Evolutionary conservation across 192 early-diverging fungal species (phyloP), one percentile per base, ranked within the genome.

Genomic region (Mortierella claussenii): DNA sequence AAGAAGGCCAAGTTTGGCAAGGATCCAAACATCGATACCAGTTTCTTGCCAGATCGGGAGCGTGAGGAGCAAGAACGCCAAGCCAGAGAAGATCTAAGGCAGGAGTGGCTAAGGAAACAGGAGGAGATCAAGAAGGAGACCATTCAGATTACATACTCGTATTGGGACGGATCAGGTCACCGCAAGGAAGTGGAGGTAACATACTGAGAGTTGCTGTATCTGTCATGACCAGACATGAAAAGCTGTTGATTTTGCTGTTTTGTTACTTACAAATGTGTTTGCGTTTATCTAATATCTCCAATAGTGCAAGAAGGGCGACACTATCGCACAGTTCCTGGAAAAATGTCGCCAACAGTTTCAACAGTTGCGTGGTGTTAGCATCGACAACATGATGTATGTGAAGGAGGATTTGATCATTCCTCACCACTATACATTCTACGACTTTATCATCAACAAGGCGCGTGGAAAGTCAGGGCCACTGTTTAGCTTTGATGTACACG

Each of bases 321-420:
- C 93, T 0, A 94, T 98, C 36, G 89, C 86, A 8, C 85, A 90
- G 68, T 98, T 98, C 63, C 82, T 98, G 15, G 93, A 93, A 46
- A 88, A 89, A 13, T 94, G 92, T 66, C 86, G 91, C 6, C 84
- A 87, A 23, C 94, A 98, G 68, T 90, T 93, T 43, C 88, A 91
- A 33, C 90, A 98, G 69, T 67, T 98, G 24, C 88, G 94, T 9
- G 84, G 88, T 9, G 79, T 91, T 15, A 92, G 89, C 52, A 92
- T 91, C 23, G 97, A 97, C 62, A 91, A 92, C 60, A 56, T 98
- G 69, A 85, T 98, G 52, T 97, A 94, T 69, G 85, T 97, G 37
- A 98, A 98, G 80, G 95, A 97, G 81, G 96, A 97, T 86, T 71
- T 98, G 55, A 96, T 98, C 55, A 94, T 98, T 60, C 97, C 97